A percentile compares a stretch with the other conserved stretches of the same genome.
These are phyloP conservation scores for Apiospora malaysiana DNA, from an alignment of 2,329 filamentous ascomycete species.

Conservation along the genomic window DNA sequence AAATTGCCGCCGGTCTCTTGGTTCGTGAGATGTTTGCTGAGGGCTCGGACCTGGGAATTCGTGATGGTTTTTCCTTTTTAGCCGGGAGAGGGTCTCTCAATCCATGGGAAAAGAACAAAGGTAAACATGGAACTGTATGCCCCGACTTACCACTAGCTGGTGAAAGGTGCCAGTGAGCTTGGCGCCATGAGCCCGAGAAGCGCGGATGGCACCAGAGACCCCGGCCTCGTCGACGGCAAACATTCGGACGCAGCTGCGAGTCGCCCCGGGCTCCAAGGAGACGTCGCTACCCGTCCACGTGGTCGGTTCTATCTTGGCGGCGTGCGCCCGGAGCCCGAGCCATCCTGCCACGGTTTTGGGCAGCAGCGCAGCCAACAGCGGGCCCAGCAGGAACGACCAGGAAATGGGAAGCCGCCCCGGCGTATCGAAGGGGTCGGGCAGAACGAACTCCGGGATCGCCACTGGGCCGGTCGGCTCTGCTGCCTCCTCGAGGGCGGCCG, in stretches of 20 bases:
- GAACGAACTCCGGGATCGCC: slow-evolving; percentile 25
- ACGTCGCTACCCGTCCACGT: slow-evolving; percentile 42
- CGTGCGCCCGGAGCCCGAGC: slow-evolving; percentile 41
- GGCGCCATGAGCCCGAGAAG: slow-evolving; percentile 40
- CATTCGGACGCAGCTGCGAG: slow-evolving; percentile 39
- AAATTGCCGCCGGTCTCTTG: slow-evolving; percentile 39
- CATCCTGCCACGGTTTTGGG: slow-evolving; percentile 40
- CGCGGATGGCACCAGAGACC: slow-evolving; percentile 36
- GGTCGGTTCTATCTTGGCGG: slow-evolving; percentile 33
- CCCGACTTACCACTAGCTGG: slow-evolving; percentile 39
- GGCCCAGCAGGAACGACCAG: slow-evolving; percentile 49
- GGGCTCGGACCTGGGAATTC: slow-evolving; percentile 34
- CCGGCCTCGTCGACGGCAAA: slow-evolving; percentile 38
- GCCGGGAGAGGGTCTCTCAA: not conserved
- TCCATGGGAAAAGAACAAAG: too few species aligned
- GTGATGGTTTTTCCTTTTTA: not conserved
- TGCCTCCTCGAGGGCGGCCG: not conserved
- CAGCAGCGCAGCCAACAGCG: slow-evolving; percentile 44
- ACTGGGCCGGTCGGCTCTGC: slow-evolving; percentile 22
- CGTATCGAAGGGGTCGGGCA: slow-evolving; percentile 46
- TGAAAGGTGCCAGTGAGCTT: slow-evolving; percentile 50
- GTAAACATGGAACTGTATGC: not conserved
- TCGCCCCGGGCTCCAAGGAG: slow-evolving; percentile 34
- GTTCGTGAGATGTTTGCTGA: slow-evolving; percentile 39
- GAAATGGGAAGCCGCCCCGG: slow-evolving; percentile 47